phyloP scores from a whole-genome alignment of 352 stramenopile species.

The Phytophthora foliorum region DNA sequence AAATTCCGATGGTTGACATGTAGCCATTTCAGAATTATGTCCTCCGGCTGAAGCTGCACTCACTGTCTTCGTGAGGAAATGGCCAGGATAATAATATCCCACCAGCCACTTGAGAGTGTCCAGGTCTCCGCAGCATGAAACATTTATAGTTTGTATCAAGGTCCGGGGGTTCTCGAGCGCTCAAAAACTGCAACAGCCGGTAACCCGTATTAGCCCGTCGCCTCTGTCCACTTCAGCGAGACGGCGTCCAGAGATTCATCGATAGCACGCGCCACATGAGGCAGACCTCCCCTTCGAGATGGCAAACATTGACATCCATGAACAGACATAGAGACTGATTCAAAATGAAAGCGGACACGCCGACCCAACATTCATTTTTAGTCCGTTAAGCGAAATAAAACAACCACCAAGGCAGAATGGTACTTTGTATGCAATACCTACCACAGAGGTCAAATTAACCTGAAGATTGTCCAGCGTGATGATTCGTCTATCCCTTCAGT shows the following conservation, averaged over 20 bases:
- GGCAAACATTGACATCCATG: conserved; percentile 12
- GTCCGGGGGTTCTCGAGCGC: conserved; percentile 5
- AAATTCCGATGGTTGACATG: conserved; percentile 7
- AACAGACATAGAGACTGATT: background rate
- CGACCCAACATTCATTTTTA: no score
- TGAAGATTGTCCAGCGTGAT: background rate
- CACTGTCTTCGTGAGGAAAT: conserved; percentile 30
- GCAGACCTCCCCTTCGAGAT: conserved; percentile 7
- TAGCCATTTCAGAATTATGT: conserved; percentile 29
- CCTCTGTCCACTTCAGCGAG: conserved; percentile 15
- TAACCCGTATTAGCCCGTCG: conserved; percentile 23
- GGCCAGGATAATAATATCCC: conserved; percentile 11
- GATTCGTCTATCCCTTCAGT: background rate
- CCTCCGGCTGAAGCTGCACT: conserved; percentile 14
- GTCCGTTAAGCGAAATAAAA: no score
- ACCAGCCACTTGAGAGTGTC: conserved; percentile 24
- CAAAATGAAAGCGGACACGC: background rate
- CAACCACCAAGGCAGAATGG: no score
- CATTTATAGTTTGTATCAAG: conserved; percentile 17
- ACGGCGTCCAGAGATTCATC: conserved; percentile 24
- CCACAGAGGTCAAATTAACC: background rate
- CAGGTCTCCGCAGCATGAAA: conserved; percentile 26
- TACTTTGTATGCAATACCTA: no score
- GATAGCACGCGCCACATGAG: conserved; percentile 16
- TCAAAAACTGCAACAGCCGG: conserved; percentile 27